Conservation (phyloP, 805 yeast genomes). For the Alloascoidea africana region DNA sequence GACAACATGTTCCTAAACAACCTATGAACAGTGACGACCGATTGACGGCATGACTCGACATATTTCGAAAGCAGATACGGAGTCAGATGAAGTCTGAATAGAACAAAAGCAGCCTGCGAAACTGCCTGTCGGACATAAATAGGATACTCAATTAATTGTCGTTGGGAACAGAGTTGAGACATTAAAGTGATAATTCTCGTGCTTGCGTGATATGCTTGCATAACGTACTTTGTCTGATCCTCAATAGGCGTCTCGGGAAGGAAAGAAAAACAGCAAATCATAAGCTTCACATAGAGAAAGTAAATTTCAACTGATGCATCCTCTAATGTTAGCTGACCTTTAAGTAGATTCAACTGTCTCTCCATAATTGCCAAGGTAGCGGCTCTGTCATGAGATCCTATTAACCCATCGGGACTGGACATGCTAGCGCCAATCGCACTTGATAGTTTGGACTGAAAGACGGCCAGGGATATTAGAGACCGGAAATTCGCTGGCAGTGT, state of each 20-base stretch:
- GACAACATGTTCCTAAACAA: constrained; percentile 74
- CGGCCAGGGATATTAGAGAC: constrained; percentile 55
- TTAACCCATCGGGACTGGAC: constrained; percentile 74
- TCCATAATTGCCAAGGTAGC: constrained; percentile 66
- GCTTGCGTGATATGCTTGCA: constrained; percentile 65
- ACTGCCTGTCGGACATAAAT: constrained; percentile 79
- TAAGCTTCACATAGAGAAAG: constrained; percentile 60
- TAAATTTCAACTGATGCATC: constrained; percentile 59
- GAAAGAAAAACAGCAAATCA: constrained; percentile 81
- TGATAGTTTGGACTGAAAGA: constrained; percentile 73
- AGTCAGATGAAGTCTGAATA: constrained; percentile 71
- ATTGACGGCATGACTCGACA: constrained; percentile 81
- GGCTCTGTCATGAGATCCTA: constrained; percentile 72
- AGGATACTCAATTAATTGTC: constrained; percentile 71
- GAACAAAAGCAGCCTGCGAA: constrained; percentile 59
- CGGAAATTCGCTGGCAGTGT: constrained; percentile 55
- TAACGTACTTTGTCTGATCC: constrained; percentile 74
- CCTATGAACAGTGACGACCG: constrained; percentile 86
- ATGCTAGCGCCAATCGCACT: constrained; percentile 81
- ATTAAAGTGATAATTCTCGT: constrained; percentile 71
- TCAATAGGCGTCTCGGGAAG: constrained; percentile 80
- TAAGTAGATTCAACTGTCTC: constrained; percentile 60
- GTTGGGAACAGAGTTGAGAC: constrained; percentile 50
- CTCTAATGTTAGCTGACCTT: constrained; percentile 49
- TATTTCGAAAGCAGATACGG: constrained; percentile 51